Base-by-base conservation (phyloP, 2,329 filamentous ascomycete genomes). In the Annulohypoxylon truncatum region DNA sequence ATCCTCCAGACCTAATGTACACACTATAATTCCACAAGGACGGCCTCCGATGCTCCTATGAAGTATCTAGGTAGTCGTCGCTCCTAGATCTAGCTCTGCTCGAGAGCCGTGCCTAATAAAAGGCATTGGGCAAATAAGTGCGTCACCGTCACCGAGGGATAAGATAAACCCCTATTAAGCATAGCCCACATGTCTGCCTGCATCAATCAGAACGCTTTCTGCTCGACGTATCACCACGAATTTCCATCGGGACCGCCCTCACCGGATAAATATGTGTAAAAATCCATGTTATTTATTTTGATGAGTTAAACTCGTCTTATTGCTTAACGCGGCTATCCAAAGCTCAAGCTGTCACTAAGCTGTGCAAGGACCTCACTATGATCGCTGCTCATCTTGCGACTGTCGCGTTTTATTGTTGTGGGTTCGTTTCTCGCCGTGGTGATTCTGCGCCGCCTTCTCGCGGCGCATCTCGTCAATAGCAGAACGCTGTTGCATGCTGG, bases 401-500 rank as follows among this genome's bases (percentile, higher is more conserved):
- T 73, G 74, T 61, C 73, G 52, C 20, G 67, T 50, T 38, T 59
- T 67, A 26, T 64, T 67, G 18, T 73, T 75, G 46, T 74, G 74
- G 15, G 74, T 67, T 54, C 78, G 77, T 60, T 77, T 77, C 58
- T 78, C 75, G 67, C 70, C 69, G 58, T 79, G 75, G 63, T 79
- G 75, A 59, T 77, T 78, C 66, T 87, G 84, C 61, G 80, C 79
- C 15, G 83, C 86, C 81, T 97, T 97, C 76, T 97, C 94, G 72
- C 95, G 93, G 67, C 94, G 91, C 60, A 93, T 92, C 79, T 97
- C 93, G 75, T 97, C 94, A 69, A 97, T 94, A 18, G 92, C 92
- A 28, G 91, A 92, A 72, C 94, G 89, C 81, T 97, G 94, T 72
- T 93, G 92, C 76, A 99, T 97, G 79, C 93, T 97, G 70, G 95